Base-by-base conservation (phyloP, 495 filamentous ascomycete species). In the Neurospora tetrasperma region DNA sequence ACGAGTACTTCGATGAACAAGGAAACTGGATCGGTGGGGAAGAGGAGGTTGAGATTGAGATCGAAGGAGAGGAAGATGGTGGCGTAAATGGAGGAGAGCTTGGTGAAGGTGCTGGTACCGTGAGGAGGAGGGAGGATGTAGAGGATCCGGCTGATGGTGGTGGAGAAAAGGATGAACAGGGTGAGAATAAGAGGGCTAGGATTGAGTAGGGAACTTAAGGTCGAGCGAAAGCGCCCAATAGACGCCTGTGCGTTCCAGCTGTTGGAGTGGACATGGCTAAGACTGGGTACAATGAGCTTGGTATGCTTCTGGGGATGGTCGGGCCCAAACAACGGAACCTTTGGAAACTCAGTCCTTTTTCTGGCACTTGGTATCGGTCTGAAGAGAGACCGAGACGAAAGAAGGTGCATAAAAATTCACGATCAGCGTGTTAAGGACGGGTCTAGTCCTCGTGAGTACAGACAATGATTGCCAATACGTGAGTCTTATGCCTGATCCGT, bases 1-100 rank as follows among this genome's bases (percentile, higher is more conserved):
- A 90, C 70, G 89, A 97, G 77, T 97, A 80, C 70, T 88, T 88
- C 74, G 85, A 88, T 70, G 84, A 75, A 23, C 83, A 88, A 0
- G 87, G 87, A 5, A 88, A 88, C 46, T 88, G 85, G 85, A 87
- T 87, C 75, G 86, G 84, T 10, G 76, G 74, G 0, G 79, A 70
- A 4, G 71, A 73, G 6, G 40, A 71, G 31, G 71, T 35, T 3
- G 43, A 59, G 62, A 20, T 59, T 59, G 11, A 27, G 0, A 14
- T 59, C 7, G 54, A 66, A 0, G 54, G 44, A 35, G 76, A 73
- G 1, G 77, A 73, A 27, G 79, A 74, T 70, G 77, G 75, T 4
- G 80, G 77, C 1, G 80, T 77, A 14, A 80, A 74, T 69, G 85
- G 76, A 59, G 85, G 76, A 59, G 85, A 82, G 78, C 80, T 84